Conservation (phyloP, 1,139 yeast genomes). For the Tardiomyces digboiensis region DNA sequence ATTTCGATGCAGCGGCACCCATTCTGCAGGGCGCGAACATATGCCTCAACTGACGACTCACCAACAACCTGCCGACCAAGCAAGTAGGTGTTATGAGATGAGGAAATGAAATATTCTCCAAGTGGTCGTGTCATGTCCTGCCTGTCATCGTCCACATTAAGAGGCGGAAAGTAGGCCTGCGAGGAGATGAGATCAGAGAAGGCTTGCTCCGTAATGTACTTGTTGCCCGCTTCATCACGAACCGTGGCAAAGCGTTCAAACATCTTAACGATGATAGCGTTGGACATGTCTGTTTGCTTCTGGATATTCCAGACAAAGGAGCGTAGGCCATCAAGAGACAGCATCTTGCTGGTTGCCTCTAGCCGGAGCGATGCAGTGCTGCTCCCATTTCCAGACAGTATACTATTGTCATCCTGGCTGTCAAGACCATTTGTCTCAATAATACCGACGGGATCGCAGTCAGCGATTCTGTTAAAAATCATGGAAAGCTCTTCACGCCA, state of each 20-base stretch:
- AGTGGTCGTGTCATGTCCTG: slow-evolving; percentile 57
- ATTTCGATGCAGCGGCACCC: slow-evolving; percentile 93
- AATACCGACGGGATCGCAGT: slow-evolving; percentile 3
- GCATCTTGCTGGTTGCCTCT: neutral
- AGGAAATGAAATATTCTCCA: slow-evolving; percentile 79
- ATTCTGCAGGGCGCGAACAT: slow-evolving; percentile 76
- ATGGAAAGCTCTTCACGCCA: slow-evolving; percentile 40
- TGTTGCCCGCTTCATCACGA: slow-evolving; percentile 9
- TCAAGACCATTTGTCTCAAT: neutral
- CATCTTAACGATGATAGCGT: neutral
- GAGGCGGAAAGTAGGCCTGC: slow-evolving; percentile 32
- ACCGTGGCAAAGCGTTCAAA: slow-evolving; percentile 3
- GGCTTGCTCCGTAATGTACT: slow-evolving; percentile 40
- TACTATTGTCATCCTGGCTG: neutral
- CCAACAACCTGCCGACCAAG: slow-evolving; percentile 89
- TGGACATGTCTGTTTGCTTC: neutral
- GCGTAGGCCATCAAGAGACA: slow-evolving; percentile 33
- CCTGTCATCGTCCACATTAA: slow-evolving; percentile 16
- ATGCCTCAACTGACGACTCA: slow-evolving; percentile 85
- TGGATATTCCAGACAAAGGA: neutral
- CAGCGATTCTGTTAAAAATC: slow-evolving; percentile 29
- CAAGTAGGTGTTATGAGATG: slow-evolving; percentile 92
- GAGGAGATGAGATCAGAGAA: slow-evolving; percentile 46
- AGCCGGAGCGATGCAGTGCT: neutral
- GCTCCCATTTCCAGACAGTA: neutral